phyloP scores from a whole-genome alignment of 2,329 filamentous ascomycete species.

The Penicillium sp. region DNA sequence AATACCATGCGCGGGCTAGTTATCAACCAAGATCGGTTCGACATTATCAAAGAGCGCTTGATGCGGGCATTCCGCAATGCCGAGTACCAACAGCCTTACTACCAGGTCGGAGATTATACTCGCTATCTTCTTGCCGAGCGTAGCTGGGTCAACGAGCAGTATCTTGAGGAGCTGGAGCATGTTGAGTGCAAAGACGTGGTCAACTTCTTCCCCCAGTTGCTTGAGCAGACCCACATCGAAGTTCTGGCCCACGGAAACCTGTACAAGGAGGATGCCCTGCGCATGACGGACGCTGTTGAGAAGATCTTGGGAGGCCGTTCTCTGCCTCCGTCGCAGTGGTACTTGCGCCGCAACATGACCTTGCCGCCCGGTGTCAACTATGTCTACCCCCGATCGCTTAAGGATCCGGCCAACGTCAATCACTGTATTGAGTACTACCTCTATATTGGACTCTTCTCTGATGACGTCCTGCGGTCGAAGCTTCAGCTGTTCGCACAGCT shows the following conservation, averaged over 20 bases:
- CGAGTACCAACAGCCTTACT: conserved; percentile 83
- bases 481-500: conserved; percentile 82
- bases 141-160: conserved; percentile 75
- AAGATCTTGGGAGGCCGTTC: conserved; percentile 69
- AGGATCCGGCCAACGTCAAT: conserved; percentile 85
- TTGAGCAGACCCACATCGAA: conserved; percentile 84
- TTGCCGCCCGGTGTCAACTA: conserved; percentile 78
- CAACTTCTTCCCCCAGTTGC: conserved; percentile 73
- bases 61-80: conserved; percentile 77
- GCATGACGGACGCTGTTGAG: conserved; percentile 79
- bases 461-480: conserved; percentile 70
- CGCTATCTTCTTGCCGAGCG: conserved; percentile 75
- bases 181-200: conserved; percentile 73
- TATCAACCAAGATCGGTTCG: conserved; percentile 81
- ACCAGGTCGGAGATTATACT: conserved; percentile 80
- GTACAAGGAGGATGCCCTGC: conserved; percentile 87
- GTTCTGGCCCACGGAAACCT: conserved; percentile 87
- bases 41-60: conserved; percentile 84
- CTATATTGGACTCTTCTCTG: conserved; percentile 65
- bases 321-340: conserved; percentile 76
- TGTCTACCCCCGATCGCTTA: conserved; percentile 74
- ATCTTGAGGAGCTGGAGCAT: conserved; percentile 70
- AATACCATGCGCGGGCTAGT: conserved; percentile 79
- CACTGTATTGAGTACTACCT: conserved; percentile 79
- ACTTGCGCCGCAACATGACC: conserved; percentile 70